phyloP scores from a whole-genome alignment of 345 rosid species.

The Xanthoceras sorbifolium region DNA sequence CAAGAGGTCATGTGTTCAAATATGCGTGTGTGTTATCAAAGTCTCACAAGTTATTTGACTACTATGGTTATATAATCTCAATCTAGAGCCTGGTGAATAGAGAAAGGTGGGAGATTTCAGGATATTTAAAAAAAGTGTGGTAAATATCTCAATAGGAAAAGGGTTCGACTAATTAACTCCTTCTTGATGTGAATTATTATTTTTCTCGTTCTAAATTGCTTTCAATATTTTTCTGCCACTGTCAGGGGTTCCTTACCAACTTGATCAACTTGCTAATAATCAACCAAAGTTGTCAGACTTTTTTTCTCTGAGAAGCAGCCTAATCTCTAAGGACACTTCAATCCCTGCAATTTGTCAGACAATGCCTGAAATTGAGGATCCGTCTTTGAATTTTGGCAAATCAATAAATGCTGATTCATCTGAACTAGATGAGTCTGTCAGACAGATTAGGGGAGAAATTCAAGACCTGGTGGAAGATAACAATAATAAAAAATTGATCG shows the following conservation, averaged over 20 bases:
- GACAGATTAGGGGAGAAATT: conserved; percentile 28
- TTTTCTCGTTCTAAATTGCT: conserved; percentile 2
- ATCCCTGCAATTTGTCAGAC: conserved; percentile 28
- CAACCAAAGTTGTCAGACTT: conserved; percentile 86
- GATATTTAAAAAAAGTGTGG: neutral
- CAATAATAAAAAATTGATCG: conserved; percentile 26
- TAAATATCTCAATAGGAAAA: neutral
- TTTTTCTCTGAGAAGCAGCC: conserved; percentile 50
- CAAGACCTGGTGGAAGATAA: conserved; percentile 29
- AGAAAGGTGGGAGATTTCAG: neutral
- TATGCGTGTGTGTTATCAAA: neutral
- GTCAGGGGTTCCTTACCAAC: conserved; percentile 90
- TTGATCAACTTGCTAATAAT: conserved; percentile 75
- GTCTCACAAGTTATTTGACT: neutral
- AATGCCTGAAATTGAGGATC: conserved; percentile 36
- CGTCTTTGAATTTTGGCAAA: conserved; percentile 41
- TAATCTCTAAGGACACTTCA: conserved; percentile 31
- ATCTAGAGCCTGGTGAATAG: neutral
- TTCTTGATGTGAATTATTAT: neutral
- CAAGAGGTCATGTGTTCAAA: neutral
- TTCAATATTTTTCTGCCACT: conserved; percentile 20
- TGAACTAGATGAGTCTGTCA: conserved; percentile 32
- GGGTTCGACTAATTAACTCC: neutral
- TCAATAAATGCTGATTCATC: conserved; percentile 33
- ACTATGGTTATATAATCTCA: neutral